Conservation (phyloP, 2,329 filamentous ascomycete genomes). For the Fusarium goolgardi region DNA sequence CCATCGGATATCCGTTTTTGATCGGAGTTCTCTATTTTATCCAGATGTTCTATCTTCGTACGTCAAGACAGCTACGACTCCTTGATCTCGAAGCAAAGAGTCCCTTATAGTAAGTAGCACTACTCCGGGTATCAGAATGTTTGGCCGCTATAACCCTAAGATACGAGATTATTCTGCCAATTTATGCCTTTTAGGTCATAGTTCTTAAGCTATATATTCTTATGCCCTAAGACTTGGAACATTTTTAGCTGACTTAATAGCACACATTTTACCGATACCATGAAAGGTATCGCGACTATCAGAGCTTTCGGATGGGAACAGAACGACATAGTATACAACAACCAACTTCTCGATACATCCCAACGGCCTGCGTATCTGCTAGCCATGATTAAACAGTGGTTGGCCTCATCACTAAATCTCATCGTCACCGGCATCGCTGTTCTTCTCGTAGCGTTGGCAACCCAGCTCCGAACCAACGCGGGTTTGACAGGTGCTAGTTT, state of each 20-base stretch:
- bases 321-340: slow-evolving; percentile 55
- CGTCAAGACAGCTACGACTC: slow-evolving; percentile 69
- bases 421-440: slow-evolving; percentile 62
- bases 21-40: slow-evolving; percentile 59
- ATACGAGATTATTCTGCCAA: too few species aligned
- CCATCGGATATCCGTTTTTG: slow-evolving; percentile 63
- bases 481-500: slow-evolving; percentile 52
- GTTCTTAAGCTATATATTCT: too few species aligned
- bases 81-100: slow-evolving; percentile 72
- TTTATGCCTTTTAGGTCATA: too few species aligned
- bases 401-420: slow-evolving; percentile 59
- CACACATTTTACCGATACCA: slow-evolving; percentile 65
- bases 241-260: slow-evolving; percentile 29
- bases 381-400: slow-evolving; percentile 55
- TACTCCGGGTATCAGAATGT: too few species aligned
- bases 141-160: too few species aligned
- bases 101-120: slow-evolving; percentile 52
- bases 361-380: slow-evolving; percentile 69
- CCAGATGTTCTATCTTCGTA: slow-evolving; percentile 69
- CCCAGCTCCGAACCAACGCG: slow-evolving; percentile 53
- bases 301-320: slow-evolving; percentile 65
- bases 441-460: slow-evolving; percentile 60
- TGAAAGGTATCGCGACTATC: slow-evolving; percentile 66
- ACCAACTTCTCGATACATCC: slow-evolving; percentile 62
- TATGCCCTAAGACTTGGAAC: too few species aligned